Base-by-base conservation (phyloP, 495 filamentous ascomycete species). In the Paragyromitra xinjiangensis region DNA sequence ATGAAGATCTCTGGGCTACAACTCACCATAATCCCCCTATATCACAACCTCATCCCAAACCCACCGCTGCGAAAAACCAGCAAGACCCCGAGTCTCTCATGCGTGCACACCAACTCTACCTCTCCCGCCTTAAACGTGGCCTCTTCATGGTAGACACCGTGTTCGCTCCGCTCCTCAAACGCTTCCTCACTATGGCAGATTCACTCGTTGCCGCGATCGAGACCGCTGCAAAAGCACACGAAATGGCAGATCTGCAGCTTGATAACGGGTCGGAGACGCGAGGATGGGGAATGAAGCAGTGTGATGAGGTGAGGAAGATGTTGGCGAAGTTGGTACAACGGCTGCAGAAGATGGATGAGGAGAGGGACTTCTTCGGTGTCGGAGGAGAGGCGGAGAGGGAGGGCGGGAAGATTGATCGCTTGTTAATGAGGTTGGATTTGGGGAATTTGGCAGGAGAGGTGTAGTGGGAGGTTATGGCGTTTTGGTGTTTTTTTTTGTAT, bases 391-490 rank as follows among this genome's bases (percentile, higher is more conserved):
- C 69, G 2, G 90, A 91, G 6, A 86, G 88, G 67, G 89, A 89
- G 56, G 87, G 90, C 3, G 91, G 90, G 2, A 92, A 93, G 7
- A 89, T 95, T 26, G 92, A 95, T 85, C 86, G 92, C 65, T 85
- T 97, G 81, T 81, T 97, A 56, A 94, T 96, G 92, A 94, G 95
- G 82, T 84, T 97, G 71, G 93, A 95, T 85, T 93, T 93, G 51
- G 76, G 71, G 22, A 71, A 74, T 75, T 58, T 82, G 42, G 71
- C 55, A 3, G 85, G 88, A 85, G 44, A 86, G 85, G 58, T 16
- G 11, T 76, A 76, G 58, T 3, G 2, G 29, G 29, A 63, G 6
- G 48, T 12, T 24, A 14, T 62, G 40, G 42, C 1, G 24, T 48
- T 48, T 48, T 56, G 19, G 22, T 56, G 9, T 56, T 56, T 56